A percentile compares a stretch with the other conserved stretches of the same genome.
These are phyloP conservation scores for Stemphylium beticola DNA, from an alignment of 2,329 filamentous ascomycete species.

Conservation along the genomic window DNA sequence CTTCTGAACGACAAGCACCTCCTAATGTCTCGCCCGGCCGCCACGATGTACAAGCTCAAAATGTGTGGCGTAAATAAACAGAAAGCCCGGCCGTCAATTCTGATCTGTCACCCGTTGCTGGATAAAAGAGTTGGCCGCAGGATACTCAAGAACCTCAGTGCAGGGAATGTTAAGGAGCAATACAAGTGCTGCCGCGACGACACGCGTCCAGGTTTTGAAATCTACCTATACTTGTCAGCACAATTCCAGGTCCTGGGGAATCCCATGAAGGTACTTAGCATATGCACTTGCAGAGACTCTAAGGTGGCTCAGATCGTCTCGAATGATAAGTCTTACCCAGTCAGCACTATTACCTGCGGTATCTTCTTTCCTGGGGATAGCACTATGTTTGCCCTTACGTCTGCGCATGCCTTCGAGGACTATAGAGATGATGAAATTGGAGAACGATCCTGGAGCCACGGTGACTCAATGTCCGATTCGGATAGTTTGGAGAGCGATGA, in stretches of 20 bases:
- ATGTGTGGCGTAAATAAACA: neutral
- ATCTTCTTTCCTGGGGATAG: neutral
- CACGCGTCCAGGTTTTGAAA: neutral
- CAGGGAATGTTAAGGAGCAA: neutral
- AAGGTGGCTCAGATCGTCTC: neutral
- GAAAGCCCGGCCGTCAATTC: neutral
- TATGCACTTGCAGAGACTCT: neutral
- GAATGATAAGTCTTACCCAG: neutral
- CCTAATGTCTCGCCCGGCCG: neutral
- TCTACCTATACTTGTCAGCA: neutral
- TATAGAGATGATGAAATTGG: neutral
- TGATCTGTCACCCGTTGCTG: neutral
- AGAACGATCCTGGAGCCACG: neutral
- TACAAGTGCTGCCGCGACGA: no score
- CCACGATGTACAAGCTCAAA: neutral
- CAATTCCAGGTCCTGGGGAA: neutral
- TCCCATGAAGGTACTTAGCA: neutral
- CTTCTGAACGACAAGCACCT: neutral
- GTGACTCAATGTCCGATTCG: neutral
- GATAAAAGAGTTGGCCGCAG: neutral
- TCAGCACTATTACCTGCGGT: neutral
- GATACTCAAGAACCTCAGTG: neutral
- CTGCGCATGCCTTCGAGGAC: slow-evolving; percentile 1
- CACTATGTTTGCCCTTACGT: neutral
- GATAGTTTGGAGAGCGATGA: neutral